Base-by-base conservation (phyloP, 2,329 filamentous ascomycete species). In the Lachnum nothofagi region DNA sequence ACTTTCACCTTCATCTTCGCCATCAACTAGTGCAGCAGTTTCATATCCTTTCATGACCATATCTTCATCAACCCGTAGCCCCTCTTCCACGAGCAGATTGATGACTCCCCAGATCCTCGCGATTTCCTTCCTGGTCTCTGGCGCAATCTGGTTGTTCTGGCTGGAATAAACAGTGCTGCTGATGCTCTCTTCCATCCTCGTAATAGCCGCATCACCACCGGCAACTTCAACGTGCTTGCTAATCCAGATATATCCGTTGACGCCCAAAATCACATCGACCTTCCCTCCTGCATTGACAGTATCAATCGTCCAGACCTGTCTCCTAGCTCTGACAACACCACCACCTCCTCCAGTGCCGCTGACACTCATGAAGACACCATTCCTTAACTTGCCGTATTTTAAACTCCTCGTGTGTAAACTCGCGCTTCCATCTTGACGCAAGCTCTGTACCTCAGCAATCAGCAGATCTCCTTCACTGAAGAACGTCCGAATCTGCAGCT, bases 201-300 rank as follows among this genome's bases (percentile, higher is more conserved):
- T 95, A 62, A 96, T 88, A 72, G 81, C 64, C 14, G 65, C 55
- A 42, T 66, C 46, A 57, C 62, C 42, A 42, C 58, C 71, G n/a
- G 77, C 75, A 29, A 77, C 78, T 57, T 87, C 83, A 6, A 86
- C 72, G 61, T 95, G 89, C 71, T 88, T 91, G 68, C 85, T 84
- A 63, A 97, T 91, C 86, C 89, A 98, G 50, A 97, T 90, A 66
- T 94, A 97, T 1, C 93, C 93, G 63, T 98, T 98, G 33, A 98
- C 93, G 2, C 93, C 93, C 1, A 98, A 75, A 44, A 95, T 79
- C 6, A 97, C 82, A 64, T 96, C 88, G 23, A 98, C 80, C 54
- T 82, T 84, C 44, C 80, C 76, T 27, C 78, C 76, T 27, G 77
- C 73, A 54, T 74, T 67, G 51, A 69, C 62, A 27, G 76, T 70